Percentiles rank a stretch among this genome's conserved stretches.
phyloP scores from a whole-genome alignment of 257 asterid species.

The Voacanga thouarsii region DNA sequence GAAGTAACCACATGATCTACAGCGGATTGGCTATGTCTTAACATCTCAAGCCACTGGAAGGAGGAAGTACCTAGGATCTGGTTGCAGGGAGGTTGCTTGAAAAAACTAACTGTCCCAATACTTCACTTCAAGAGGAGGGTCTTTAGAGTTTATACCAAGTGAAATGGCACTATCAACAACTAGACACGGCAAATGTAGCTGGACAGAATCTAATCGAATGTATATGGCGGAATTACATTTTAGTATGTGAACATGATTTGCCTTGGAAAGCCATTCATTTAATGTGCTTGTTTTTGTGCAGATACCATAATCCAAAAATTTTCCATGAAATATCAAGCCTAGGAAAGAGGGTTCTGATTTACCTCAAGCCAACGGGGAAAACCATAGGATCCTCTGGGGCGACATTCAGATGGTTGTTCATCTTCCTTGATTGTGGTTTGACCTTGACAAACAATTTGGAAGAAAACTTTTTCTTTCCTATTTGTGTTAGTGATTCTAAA shows the following conservation, averaged over 20 bases:
- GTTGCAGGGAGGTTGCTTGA: no score
- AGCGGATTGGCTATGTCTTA: background rate
- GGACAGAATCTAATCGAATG: background rate
- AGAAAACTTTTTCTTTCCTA: slow-evolving; percentile 52
- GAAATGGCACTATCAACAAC: background rate
- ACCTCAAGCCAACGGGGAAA: slow-evolving; percentile 99
- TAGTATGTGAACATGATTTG: background rate
- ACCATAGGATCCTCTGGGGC: slow-evolving; percentile 67
- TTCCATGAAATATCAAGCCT: background rate
- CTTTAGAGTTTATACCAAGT: no score
- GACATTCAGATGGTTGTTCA: slow-evolving; percentile 43
- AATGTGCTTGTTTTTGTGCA: no score
- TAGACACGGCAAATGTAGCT: background rate
- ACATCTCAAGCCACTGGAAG: background rate
- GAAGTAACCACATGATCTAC: no score
- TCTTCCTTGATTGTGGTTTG: slow-evolving; percentile 60
- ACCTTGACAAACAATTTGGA: slow-evolving; percentile 69
- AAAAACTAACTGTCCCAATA: background rate
- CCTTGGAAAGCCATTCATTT: background rate
- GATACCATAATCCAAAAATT: background rate
- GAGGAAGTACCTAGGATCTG: background rate
- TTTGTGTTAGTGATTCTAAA: slow-evolving; percentile 69
- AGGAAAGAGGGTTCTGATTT: background rate
- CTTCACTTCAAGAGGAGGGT: background rate
- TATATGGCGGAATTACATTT: background rate